Percentiles rank a stretch among this genome's conserved stretches.
Conservation (phyloP, 306 rosid species). For the Adenanthera pavonina region DNA sequence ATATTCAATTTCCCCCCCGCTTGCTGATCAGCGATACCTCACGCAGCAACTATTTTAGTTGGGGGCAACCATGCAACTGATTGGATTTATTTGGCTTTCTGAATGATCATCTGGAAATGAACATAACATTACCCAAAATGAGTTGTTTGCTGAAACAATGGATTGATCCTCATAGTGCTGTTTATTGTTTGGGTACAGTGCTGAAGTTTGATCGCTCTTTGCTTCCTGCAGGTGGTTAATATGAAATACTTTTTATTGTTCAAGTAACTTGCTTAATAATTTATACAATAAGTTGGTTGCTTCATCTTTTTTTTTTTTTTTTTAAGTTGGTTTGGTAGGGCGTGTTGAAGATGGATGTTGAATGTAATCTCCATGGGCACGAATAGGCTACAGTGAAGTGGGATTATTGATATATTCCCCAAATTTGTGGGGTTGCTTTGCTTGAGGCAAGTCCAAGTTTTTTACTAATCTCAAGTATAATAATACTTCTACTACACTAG, state of each 20-base stretch:
- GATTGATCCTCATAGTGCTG: neutral
- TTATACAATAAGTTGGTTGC: neutral
- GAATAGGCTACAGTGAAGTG: neutral
- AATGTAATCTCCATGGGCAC: neutral
- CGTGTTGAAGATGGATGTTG: neutral
- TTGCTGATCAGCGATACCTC: too few species aligned
- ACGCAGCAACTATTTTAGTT: too few species aligned
- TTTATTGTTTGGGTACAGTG: neutral
- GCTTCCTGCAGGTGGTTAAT: neutral
- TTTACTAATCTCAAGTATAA: neutral
- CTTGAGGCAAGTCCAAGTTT: neutral
- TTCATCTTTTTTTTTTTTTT: neutral
- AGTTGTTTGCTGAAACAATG: neutral
- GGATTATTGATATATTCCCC: neutral
- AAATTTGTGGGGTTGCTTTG: neutral
- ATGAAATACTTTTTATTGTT: neutral
- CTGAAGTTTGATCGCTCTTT: neutral
- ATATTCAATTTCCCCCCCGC: neutral
- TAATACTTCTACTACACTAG: neutral
- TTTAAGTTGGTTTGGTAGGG: neutral
- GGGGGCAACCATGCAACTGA: too few species aligned
- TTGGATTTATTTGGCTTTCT: neutral
- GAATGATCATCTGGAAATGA: too few species aligned
- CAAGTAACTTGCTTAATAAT: neutral
- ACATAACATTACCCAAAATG: neutral